Percentiles rank a stretch among this genome's conserved stretches.
Evolutionary conservation across 805 yeast species (phyloP).

Genomic region (Candida railenensis): DNA sequence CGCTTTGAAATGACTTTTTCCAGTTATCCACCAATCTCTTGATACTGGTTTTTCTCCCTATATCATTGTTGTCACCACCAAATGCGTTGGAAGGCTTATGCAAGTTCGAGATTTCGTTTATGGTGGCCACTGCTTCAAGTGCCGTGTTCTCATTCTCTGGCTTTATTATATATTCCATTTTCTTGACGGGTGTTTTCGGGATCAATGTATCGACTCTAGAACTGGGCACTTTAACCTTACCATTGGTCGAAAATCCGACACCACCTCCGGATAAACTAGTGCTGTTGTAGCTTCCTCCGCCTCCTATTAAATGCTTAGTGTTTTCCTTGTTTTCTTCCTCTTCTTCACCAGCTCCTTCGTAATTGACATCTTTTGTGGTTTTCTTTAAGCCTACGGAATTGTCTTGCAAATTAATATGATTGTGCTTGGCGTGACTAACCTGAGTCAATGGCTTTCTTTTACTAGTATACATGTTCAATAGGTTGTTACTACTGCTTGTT

Average conservation of each 20-base stretch:
- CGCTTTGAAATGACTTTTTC: constrained; percentile 30
- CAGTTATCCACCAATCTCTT: constrained; percentile 42
- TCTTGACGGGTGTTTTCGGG: constrained; percentile 70
- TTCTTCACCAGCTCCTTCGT: constrained; percentile 2
- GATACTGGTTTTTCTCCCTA: constrained; percentile 32
- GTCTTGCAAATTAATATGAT: constrained; percentile 38
- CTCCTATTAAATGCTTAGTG: background rate
- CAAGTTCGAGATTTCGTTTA: background rate
- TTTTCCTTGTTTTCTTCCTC: constrained; percentile 7
- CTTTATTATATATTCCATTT: constrained; percentile 43
- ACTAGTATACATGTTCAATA: background rate
- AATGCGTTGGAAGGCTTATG: constrained; percentile 2
- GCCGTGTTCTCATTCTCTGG: constrained; percentile 8
- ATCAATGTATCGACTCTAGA: constrained; percentile 44
- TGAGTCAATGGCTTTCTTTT: constrained; percentile 7
- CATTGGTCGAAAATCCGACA: constrained; percentile 50
- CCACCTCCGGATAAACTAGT: background rate
- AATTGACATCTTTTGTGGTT: constrained; percentile 13
- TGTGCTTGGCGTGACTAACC: constrained; percentile 22
- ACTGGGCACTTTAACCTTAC: constrained; percentile 51
- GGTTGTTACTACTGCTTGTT: background rate
- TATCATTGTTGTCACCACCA: constrained; percentile 11
- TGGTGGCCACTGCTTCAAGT: constrained; percentile 5
- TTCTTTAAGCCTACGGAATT: constrained; percentile 39
- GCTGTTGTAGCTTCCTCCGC: background rate